Evolutionary conservation across 257 asterid genomes (phyloP), one percentile per base, ranked within the genome.

Genomic region (Coffea eugenioides): DNA sequence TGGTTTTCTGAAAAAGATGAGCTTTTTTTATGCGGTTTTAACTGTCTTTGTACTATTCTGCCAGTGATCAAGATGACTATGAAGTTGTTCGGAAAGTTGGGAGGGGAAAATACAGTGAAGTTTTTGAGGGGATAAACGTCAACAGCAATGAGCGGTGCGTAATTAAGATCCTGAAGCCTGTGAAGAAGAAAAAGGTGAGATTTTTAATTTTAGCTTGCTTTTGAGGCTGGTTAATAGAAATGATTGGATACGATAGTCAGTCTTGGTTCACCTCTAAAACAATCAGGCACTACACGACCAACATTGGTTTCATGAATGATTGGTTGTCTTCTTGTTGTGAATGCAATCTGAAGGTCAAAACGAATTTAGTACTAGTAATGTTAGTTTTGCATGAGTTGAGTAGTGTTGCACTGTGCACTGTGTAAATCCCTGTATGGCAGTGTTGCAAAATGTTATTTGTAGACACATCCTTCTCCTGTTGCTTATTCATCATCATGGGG

Each of bases 91-190:
- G 98, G 59, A 92, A 92, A 88, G 98, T 94, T 66, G 98, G 98
- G 81, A 92, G 97, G 88, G 98, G 98, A 56, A 94, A 94, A 81
- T 94, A 94, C 86, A 94, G 98, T 80, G 98, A 94, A 87, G 98
- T 94, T 64, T 94, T 94, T 86, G 98, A 93, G 89, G 98, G 98
- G 45, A 79, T 94, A 82, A 93, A 93, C 87, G 93, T 94, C 74
- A 87, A 90, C 88, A 89, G 73, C 90, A 93, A 94, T 51, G 98
- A 94, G 54, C 83, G 89, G 76, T 94, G 98, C 89, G 82, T 93
- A 78, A 90, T 94, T 84, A 93, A 94, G 91, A 93, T 94, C 85
- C 91, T 94, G 89, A 94, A 94, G 85, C 98, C 98, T 69, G 98
- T 94, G 45, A 94, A 94, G 91, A 94, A 93, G 96, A 94, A 93